Percentiles rank a stretch among this genome's conserved stretches.
Conservation (phyloP, 2,329 filamentous ascomycete genomes). For the Xylariaceae sp. region DNA sequence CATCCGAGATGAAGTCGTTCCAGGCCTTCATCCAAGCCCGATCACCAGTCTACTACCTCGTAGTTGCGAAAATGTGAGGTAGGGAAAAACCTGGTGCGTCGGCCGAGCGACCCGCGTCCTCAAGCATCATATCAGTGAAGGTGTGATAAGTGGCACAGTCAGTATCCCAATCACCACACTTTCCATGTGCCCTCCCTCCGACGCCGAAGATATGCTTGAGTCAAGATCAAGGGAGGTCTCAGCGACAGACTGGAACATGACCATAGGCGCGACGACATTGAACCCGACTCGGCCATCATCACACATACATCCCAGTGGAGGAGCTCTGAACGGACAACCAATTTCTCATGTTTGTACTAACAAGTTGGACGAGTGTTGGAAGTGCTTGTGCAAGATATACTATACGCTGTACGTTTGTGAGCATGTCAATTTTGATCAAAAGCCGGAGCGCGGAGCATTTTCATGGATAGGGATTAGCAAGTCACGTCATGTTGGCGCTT, state of each 20-base stretch:
- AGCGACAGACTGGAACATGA: slow-evolving; percentile 3
- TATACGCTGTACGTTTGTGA: slow-evolving; percentile 27
- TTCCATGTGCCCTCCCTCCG: neutral
- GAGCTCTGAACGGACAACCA: slow-evolving; percentile 10
- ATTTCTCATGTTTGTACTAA: slow-evolving; percentile 23
- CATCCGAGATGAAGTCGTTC: neutral
- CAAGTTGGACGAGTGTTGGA: slow-evolving; percentile 11
- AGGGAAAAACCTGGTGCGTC: neutral
- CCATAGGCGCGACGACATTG: slow-evolving; percentile 7
- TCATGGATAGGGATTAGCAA: slow-evolving; percentile 22
- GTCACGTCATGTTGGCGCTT: slow-evolving; percentile 20
- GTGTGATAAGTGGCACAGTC: neutral
- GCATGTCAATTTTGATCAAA: slow-evolving; percentile 23
- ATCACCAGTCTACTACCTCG: neutral
- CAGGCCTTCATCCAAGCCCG: neutral
- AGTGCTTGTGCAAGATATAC: slow-evolving; percentile 26
- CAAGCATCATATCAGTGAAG: too few species aligned
- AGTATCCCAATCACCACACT: neutral
- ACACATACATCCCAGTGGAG: slow-evolving; percentile 12
- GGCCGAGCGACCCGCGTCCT: neutral
- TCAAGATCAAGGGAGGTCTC: neutral
- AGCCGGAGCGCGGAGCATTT: slow-evolving; percentile 17
- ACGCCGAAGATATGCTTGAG: neutral
- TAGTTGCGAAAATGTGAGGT: too few species aligned
- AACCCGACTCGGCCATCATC: slow-evolving; percentile 12